A percentile compares a stretch with the other conserved stretches of the same genome.
Evolutionary conservation across 768 basidiomycete genomes (phyloP).

Genomic region (Mycena amicta): DNA sequence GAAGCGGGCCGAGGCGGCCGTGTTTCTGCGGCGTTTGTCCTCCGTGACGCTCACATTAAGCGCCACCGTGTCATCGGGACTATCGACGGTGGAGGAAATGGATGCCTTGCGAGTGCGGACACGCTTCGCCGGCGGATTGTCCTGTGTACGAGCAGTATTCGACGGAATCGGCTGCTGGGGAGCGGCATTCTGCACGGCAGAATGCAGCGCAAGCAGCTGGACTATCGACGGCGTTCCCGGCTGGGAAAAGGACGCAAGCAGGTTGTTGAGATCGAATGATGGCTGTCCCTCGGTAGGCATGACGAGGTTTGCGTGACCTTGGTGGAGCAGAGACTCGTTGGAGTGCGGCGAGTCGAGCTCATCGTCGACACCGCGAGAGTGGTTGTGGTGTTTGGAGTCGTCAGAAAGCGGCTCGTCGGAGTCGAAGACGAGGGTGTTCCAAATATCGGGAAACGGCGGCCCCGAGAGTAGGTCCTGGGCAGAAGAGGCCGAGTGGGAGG

Average conservation of each 20-base stretch:
- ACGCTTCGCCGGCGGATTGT: slow-evolving; percentile 51
- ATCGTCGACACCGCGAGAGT: slow-evolving; percentile 43
- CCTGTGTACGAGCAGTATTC: slow-evolving; percentile 31
- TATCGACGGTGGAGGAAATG: slow-evolving; percentile 35
- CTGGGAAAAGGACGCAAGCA: slow-evolving; percentile 39
- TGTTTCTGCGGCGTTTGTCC: slow-evolving; percentile 93
- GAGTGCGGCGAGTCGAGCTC: slow-evolving; percentile 44
- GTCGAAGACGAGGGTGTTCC: slow-evolving; percentile 82
- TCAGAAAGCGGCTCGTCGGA: slow-evolving; percentile 62
- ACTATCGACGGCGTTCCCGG: slow-evolving; percentile 56
- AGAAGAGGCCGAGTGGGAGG: slow-evolving; percentile 40
- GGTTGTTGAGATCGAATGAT: slow-evolving; percentile 41
- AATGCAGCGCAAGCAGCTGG: slow-evolving; percentile 68
- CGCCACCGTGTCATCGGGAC: slow-evolving; percentile 30
- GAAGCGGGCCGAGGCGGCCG: slow-evolving; percentile 91
- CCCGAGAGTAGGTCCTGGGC: slow-evolving; percentile 63
- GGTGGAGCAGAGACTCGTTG: slow-evolving; percentile 46
- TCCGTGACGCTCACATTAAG: slow-evolving; percentile 59
- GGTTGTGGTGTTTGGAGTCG: slow-evolving; percentile 39
- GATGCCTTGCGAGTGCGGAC: slow-evolving; percentile 58
- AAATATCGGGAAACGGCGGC: slow-evolving; percentile 75
- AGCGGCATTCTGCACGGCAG: slow-evolving; percentile 35
- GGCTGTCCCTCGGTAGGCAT: slow-evolving; percentile 39
- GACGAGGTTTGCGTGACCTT: slow-evolving; percentile 63
- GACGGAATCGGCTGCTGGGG: slow-evolving; percentile 24